phyloP scores from a whole-genome alignment of 2,329 filamentous ascomycete genomes.

The Ophiognomonia clavigignenti-juglandacearum region DNA sequence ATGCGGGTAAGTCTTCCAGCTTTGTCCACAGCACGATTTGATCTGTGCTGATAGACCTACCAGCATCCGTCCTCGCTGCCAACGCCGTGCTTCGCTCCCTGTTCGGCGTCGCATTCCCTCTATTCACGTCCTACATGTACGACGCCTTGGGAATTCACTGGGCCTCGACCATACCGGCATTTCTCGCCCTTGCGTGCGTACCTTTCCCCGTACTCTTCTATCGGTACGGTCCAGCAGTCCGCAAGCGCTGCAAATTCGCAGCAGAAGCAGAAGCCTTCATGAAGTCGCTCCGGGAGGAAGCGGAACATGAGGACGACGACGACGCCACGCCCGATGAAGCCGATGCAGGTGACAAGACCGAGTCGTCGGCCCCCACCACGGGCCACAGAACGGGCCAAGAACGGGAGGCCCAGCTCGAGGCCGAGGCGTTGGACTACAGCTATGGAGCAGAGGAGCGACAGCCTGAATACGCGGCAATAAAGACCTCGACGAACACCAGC shows the following conservation, averaged over 20 bases:
- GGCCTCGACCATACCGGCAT: slow-evolving; percentile 69
- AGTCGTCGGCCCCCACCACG: background rate
- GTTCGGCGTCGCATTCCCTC: slow-evolving; percentile 68
- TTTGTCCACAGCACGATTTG: background rate
- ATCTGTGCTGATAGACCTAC: background rate
- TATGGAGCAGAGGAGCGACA: background rate
- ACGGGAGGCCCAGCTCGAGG: slow-evolving; percentile 5
- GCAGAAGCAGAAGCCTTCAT: slow-evolving; percentile 28
- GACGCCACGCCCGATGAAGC: too few species aligned
- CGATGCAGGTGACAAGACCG: too few species aligned
- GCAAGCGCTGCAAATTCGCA: slow-evolving; percentile 50
- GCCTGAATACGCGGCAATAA: background rate
- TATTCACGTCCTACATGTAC: slow-evolving; percentile 63
- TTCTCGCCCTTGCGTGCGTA: slow-evolving; percentile 55
- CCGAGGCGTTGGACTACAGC: slow-evolving; percentile 4
- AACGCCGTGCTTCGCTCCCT: slow-evolving; percentile 67
- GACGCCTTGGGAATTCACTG: slow-evolving; percentile 64
- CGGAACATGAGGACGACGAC: background rate
- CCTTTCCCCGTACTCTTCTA: slow-evolving; percentile 58
- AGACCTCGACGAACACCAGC: background rate
- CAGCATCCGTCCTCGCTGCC: slow-evolving; percentile 66
- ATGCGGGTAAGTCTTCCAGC: slow-evolving; percentile 40
- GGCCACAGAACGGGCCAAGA: background rate
- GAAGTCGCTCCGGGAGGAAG: background rate
- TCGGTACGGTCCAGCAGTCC: slow-evolving; percentile 49